Evolutionary conservation across 148 eudicot genomes (phyloP).

Genomic region (Rheum nobile): DNA sequence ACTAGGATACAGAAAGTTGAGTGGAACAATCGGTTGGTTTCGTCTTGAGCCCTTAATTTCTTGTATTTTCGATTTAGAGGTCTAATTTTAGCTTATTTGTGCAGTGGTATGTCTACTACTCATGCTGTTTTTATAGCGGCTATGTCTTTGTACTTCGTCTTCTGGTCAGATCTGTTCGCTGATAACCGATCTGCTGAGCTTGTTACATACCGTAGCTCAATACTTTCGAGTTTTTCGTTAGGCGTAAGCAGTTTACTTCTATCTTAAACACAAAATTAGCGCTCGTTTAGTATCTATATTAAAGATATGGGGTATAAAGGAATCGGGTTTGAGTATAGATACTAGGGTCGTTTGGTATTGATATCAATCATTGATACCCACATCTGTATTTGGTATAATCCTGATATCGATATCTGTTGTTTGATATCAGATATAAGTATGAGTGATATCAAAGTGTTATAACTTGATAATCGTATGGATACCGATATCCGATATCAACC

Average conservation of each 20-base stretch:
- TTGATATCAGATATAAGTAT: no score
- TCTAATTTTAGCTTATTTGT: conserved; percentile 8
- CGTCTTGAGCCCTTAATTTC: not conserved
- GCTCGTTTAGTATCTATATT: no score
- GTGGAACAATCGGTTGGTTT: conserved; percentile 81
- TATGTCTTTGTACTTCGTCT: conserved; percentile 85
- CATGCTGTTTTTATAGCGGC: conserved; percentile 78
- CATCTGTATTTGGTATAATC: no score
- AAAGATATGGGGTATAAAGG: no score
- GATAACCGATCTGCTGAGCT: conserved; percentile 33
- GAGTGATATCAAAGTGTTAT: no score
- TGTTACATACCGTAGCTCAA: conserved; percentile 64
- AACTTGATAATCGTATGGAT: no score
- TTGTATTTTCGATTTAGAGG: not conserved
- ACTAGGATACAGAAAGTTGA: conserved; percentile 68
- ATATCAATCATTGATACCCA: no score
- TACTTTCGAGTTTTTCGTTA: conserved; percentile 63
- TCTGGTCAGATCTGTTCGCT: conserved; percentile 83
- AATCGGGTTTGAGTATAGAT: no score
- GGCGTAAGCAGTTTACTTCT: conserved; percentile 55
- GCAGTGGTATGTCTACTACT: conserved; percentile 71
- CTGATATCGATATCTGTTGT: no score
- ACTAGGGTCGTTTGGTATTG: no score
- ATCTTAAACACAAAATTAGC: not conserved
- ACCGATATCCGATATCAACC: no score